Conservation (phyloP, 768 basidiomycete genomes). For the Nidularia sp. region DNA sequence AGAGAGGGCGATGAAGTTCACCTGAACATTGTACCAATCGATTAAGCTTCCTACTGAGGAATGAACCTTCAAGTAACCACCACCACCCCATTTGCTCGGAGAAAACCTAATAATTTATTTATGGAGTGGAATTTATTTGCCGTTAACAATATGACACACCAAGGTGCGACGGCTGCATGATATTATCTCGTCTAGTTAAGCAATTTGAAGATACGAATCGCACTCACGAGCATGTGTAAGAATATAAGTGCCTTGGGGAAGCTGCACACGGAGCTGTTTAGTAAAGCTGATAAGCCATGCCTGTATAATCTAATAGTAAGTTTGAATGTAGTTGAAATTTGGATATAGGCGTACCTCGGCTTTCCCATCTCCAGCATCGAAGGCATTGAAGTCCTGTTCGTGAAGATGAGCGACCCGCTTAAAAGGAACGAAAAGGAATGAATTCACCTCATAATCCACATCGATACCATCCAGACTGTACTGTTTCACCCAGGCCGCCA, state of each 20-base stretch:
- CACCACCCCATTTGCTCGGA: slow-evolving; percentile 34
- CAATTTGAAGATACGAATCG: background rate
- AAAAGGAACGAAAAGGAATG: background rate
- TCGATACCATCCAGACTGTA: slow-evolving; percentile 67
- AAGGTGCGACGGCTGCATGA: slow-evolving; percentile 44
- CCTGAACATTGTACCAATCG: slow-evolving; percentile 62
- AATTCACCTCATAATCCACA: slow-evolving; percentile 61
- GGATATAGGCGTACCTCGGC: slow-evolving; percentile 39
- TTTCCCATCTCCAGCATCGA: slow-evolving; percentile 43
- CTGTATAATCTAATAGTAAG: slow-evolving; percentile 11
- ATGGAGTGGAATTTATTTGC: too few relatives aligned
- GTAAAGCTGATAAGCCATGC: slow-evolving; percentile 55
- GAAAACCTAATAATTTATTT: slow-evolving; percentile 38
- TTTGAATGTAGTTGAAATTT: background rate
- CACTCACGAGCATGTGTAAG: slow-evolving; percentile 52
- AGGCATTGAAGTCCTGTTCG: slow-evolving; percentile 55
- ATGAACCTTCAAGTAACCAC: slow-evolving; percentile 56
- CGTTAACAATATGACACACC: slow-evolving; percentile 19
- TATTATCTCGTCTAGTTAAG: too few relatives aligned
- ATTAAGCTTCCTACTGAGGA: slow-evolving; percentile 49
- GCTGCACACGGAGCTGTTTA: slow-evolving; percentile 39
- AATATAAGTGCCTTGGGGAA: slow-evolving; percentile 47
- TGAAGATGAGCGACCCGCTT: background rate
- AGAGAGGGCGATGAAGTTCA: slow-evolving; percentile 19
- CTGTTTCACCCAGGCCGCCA: slow-evolving; percentile 63